Conservation (phyloP, 1,284 basidiomycete species). For the Veloporphyrellus conicus region DNA sequence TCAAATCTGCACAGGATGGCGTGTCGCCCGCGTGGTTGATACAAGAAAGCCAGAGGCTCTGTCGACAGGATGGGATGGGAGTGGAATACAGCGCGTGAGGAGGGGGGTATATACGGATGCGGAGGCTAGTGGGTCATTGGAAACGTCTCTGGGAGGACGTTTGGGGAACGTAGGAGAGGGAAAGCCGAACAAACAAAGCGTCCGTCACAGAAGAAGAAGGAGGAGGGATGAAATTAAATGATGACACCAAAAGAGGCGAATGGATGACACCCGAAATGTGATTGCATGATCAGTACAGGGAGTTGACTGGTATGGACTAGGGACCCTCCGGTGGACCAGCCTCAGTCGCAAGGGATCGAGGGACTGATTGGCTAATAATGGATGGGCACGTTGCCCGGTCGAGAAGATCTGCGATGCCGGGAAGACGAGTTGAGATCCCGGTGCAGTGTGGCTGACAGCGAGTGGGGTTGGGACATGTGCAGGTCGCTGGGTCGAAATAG, state of each 20-base stretch:
- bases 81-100: constrained; percentile 8
- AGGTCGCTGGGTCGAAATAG: constrained; percentile 26
- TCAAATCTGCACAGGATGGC: constrained; percentile 34
- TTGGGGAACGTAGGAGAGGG: constrained; percentile 25
- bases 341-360: constrained; percentile 10
- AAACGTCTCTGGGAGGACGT: constrained; percentile 23
- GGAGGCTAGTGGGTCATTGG: constrained; percentile 30
- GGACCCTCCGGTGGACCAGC: constrained; percentile 20
- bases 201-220: constrained; percentile 29
- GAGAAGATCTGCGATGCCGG: constrained; percentile 27
- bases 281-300: constrained; percentile 18
- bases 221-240: constrained; percentile 27
- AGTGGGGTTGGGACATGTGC: constrained; percentile 18
- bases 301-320: constrained; percentile 18
- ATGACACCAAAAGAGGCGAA: constrained; percentile 29
- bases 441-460: constrained; percentile 16
- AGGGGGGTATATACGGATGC: constrained; percentile 29
- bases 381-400: constrained; percentile 17
- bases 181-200: constrained; percentile 28
- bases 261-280: constrained; percentile 28
- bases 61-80: constrained; percentile 20
- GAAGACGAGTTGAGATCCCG: constrained; percentile 13
- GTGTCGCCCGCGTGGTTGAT: constrained; percentile 30
- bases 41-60: constrained; percentile 13
- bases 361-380: constrained; percentile 21